Evolutionary conservation across 305 asterid species (phyloP), one percentile per base, ranked within the genome.

Genomic region (Euphrasia arctica): DNA sequence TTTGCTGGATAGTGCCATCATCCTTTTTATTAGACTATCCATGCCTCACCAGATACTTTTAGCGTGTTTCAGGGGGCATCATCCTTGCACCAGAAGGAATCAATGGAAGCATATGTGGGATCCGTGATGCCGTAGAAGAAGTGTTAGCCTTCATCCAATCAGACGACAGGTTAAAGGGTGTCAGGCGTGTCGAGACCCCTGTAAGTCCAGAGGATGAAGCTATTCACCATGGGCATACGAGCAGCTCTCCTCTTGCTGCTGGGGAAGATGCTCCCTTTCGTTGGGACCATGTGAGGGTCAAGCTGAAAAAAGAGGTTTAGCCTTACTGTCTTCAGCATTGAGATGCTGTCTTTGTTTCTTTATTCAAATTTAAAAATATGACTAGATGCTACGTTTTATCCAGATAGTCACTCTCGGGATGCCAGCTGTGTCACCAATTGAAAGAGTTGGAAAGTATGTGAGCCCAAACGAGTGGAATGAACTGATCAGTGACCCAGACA

Each of bases 241-340:
- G 83, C 64, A 76, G 82, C 72, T 89, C 96, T 68, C 98, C 98
- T 75, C 95, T 92, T 47, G 91, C 98, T 32, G 95, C 97, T 0
- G 98, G 97, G 15, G 98, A 89, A 78, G 98, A 87, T 85, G 91
- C 94, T 64, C 98, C 98, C 68, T 92, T 89, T 73, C 75, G 96
- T 59, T 89, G 98, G 97, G 97, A 89, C 72, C 97, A 89, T 67
- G 96, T 92, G 81, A 85, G 98, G 78, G 95, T 92, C 73, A 92
- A 92, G 76, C 80, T 92, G 76, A 92, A 92, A 75, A 84, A 85
- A 65, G 97, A 92, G 96, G 98, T 87, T 5, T 72, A 6, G 10
- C 34, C 10, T 71, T 29, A 28, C 47, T 45, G 27, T 43, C 15
- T 14, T 56, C 29, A 60, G 48, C 69, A 54, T 18, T 50, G 55